These are phyloP conservation scores for Golubevia pallescens DNA, from an alignment of 1,284 basidiomycete genomes.

Conservation along the genomic window DNA sequence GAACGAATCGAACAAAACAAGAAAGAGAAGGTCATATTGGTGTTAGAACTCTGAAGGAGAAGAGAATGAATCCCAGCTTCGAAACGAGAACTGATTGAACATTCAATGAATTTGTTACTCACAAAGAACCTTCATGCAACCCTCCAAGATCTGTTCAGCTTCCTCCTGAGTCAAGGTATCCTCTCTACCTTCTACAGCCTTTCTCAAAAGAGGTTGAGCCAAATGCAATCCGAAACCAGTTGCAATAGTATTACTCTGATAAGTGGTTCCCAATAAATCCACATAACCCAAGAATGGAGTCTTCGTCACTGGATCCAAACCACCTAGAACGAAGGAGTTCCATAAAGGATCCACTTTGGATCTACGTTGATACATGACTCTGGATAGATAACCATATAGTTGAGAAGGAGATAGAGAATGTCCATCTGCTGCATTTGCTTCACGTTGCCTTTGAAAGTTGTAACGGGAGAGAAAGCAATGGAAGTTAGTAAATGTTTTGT, in stretches of 20 bases:
- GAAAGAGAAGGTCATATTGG: too few species aligned
- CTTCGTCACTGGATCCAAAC: conserved; percentile 36
- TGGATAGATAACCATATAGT: conserved; percentile 89
- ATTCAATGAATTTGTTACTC: conserved; percentile 11
- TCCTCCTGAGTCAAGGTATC: conserved; percentile 78
- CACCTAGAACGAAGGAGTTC: conserved; percentile 92
- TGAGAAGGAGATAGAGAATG: conserved; percentile 85
- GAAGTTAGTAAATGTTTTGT: too few species aligned
- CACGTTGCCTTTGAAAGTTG: too few species aligned
- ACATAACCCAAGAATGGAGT: conserved; percentile 77
- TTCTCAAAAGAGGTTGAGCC: conserved; percentile 88
- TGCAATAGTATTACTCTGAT: conserved; percentile 89
- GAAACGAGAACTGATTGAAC: background rate
- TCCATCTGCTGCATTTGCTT: conserved; percentile 77
- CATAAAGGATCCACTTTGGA: conserved; percentile 91
- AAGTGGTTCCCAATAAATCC: conserved; percentile 95
- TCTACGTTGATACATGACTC: conserved; percentile 87
- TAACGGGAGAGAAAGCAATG: too few species aligned
- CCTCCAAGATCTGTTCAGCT: conserved; percentile 79
- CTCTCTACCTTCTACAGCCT: conserved; percentile 83
- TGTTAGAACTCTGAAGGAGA: too few species aligned
- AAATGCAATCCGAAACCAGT: conserved; percentile 96
- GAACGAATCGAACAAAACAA: too few species aligned
- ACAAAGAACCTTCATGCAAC: conserved; percentile 88
- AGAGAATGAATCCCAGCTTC: background rate